Base-by-base conservation (phyloP, 2,329 filamentous ascomycete genomes). In the Corinectria fuckeliana region DNA sequence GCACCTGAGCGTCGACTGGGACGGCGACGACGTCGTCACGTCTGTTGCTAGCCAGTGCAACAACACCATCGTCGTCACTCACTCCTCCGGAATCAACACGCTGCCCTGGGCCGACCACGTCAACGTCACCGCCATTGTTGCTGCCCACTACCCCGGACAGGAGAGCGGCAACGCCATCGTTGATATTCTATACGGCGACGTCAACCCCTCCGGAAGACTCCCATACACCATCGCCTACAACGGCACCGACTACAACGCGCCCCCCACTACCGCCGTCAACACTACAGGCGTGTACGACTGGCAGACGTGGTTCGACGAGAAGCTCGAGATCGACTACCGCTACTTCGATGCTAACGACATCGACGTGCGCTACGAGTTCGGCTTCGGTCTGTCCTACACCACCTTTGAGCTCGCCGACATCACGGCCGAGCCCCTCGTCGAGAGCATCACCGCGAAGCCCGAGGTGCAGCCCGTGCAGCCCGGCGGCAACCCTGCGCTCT, bases 91-190 rank as follows among this genome's bases (percentile, higher is more conserved):
- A 0, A 82, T 91, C 56, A 75, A 89, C 14, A 80, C 91, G 67
- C 87, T 91, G 58, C 78, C 84, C 23, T 92, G 88, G 87, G 84
- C 89, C 63, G 81, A 90, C 63, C 80, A 89, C 6, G 82, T 86
- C 1, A 84, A 86, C 18, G 87, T 91, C 63, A 89, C 88, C 60
- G 84, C 86, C 28, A 84, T 91, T 11, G 74, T 91, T 20, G 82
- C 89, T 28, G 89, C 89, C 26, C 88, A 91, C 72, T 83, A 91
- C 13, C 90, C 89, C 0, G 89, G 89, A 8, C 88, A 91, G 68
- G 88, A 91, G 75, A 87, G 87, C 2, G 89, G 89, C 23, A 81
- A 86, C 67, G 87, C 88, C 1, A 77, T 92, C 14, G 83, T 85
- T 34, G 85, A 90, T 66, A 76, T 92, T 32, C 80, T 92, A 3